These are phyloP conservation scores for Dictyophora rubrovolvata DNA, from an alignment of 768 basidiomycete genomes.

Conservation along the genomic window DNA sequence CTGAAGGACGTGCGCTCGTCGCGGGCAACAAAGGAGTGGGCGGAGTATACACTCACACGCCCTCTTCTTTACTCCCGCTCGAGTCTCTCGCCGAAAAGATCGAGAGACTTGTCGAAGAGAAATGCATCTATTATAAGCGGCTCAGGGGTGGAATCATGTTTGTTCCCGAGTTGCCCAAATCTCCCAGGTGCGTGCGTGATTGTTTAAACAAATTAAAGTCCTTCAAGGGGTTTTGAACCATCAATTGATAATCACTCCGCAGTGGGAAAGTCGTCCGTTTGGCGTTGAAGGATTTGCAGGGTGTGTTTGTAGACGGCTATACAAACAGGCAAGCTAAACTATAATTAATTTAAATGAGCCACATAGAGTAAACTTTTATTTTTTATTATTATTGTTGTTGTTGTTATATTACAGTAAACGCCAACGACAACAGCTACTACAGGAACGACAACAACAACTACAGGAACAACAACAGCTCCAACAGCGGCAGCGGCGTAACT, in stretches of 20 bases:
- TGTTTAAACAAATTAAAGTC: neutral
- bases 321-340: neutral
- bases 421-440: neutral
- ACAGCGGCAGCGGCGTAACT: too few species aligned
- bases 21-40: too few species aligned
- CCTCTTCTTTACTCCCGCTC: neutral
- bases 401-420: neutral
- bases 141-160: conserved; percentile 1
- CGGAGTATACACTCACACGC: too few species aligned
- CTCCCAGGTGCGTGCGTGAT: neutral
- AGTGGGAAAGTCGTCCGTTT: conserved; percentile 1
- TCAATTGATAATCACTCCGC: too few species aligned
- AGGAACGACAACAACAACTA: too few species aligned
- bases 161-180: neutral
- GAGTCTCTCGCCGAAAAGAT: neutral
- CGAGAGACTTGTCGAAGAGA: neutral
- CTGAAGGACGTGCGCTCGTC: neutral
- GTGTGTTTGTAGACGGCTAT: neutral
- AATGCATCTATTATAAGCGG: conserved; percentile 1
- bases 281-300: neutral
- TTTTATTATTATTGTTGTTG: neutral
- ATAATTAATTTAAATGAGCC: neutral
- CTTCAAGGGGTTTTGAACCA: too few species aligned
- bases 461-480: too few species aligned
- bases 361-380: neutral